Base-by-base conservation (phyloP, 2,329 filamentous ascomycete species). In the Penicillium freii region DNA sequence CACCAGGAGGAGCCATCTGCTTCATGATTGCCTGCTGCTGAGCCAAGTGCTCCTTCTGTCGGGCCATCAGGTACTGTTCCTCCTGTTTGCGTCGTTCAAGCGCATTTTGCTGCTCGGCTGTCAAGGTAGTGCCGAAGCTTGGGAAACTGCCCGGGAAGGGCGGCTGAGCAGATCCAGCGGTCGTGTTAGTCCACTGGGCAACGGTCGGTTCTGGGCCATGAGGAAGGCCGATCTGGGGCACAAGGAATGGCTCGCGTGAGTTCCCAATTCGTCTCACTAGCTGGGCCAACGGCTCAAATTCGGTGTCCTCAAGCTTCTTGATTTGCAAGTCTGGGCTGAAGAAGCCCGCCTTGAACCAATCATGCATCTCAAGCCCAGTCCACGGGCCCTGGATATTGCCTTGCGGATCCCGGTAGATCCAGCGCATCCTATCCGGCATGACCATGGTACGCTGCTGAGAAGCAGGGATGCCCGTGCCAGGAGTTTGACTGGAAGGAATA, bases 341-440 rank as follows among this genome's bases (percentile, higher is more conserved):
- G 78, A 97, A 99, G 45, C 93, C 92, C 38, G 92, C 93, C 74
- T 97, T 97, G 78, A 97, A 99, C 94, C 94, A 99, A 68, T 99
- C 95, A 66, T 99, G 95, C 94, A 99, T 99, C 75, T 99, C 94
- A 49, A 99, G 79, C 1, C 94, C 94, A 39, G 92, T 97, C 77
- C 94, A 99, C 0, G 94, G 94, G 0, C 94, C 94, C 71, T 99
- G 94, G 6, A 91, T 88, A 61, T 91, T 89, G 23, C 92, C 92
- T 71, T 96, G 91, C 5, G 94, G 94, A 71, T 99, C 94, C 51
- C 95, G 87, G 72, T 99, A 99, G 19, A 97, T 93, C 94, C 94
- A 99, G 67, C 93, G 84, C 92, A 99, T 99, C 15, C 95, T 84
- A 73, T 99, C 94, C 2, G 94, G 94, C 94, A 99, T 97, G 5